A percentile compares a stretch with the other conserved stretches of the same genome.
Evolutionary conservation across 2,329 filamentous ascomycete genomes (phyloP).

Genomic region (Aureobasidium mangrovei): DNA sequence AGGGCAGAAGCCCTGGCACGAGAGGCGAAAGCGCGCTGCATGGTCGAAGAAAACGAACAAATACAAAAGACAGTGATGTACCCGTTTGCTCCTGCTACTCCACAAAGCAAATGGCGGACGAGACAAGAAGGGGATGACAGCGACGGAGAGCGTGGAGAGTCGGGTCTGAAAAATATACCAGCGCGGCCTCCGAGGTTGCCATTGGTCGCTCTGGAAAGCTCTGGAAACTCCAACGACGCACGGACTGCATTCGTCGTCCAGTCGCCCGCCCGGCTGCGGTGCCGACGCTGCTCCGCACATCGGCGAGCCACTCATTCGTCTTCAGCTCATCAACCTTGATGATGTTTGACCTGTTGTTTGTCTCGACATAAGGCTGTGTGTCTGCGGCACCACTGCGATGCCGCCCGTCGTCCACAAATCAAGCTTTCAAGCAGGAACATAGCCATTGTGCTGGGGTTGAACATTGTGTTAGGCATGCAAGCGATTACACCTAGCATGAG

Average conservation of each 20-base stretch:
- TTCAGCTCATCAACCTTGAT: too few relatives aligned
- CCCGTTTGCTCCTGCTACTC: conserved; percentile 13
- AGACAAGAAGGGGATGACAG: neutral
- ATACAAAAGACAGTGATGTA: neutral
- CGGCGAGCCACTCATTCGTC: too few relatives aligned
- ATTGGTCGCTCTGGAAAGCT: conserved; percentile 2
- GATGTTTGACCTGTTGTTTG: neutral
- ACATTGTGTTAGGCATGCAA: neutral
- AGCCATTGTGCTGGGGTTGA: conserved; percentile 3
- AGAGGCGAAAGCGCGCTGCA: conserved; percentile 92
- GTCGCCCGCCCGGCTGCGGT: neutral
- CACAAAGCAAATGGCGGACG: conserved; percentile 13
- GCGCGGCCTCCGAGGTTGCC: conserved; percentile 3
- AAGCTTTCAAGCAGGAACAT: neutral
- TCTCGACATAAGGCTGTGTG: neutral
- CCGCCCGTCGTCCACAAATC: neutral
- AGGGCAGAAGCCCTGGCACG: conserved; percentile 71
- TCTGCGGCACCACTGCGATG: neutral
- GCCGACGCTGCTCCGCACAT: too few relatives aligned
- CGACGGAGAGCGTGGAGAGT: neutral
- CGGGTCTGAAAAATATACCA: conserved; percentile 10
- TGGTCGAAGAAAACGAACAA: conserved; percentile 31
- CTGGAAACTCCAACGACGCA: neutral
- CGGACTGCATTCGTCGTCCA: neutral
- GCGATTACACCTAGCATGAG: neutral